Conservation (phyloP, 2,329 filamentous ascomycete genomes). For the Leptographium procerum region DNA sequence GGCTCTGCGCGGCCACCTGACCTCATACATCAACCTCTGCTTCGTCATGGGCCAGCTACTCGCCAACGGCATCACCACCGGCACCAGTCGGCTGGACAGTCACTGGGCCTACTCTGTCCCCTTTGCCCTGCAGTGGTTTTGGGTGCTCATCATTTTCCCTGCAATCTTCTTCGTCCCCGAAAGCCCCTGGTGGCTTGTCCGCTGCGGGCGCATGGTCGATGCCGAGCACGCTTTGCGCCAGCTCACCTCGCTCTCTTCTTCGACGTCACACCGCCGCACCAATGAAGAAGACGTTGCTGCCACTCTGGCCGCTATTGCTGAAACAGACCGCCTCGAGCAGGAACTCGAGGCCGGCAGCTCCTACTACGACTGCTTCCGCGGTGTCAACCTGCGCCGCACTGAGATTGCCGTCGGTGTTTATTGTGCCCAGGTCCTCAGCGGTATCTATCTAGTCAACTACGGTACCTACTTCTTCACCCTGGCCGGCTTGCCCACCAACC, state of each 20-base stretch:
- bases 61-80: slow-evolving; percentile 34
- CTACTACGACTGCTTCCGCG: slow-evolving; percentile 39
- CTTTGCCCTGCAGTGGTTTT: slow-evolving; percentile 39
- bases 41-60: slow-evolving; percentile 52
- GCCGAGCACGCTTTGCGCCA: slow-evolving; percentile 27
- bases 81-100: slow-evolving; percentile 25
- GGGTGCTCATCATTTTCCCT: slow-evolving; percentile 32
- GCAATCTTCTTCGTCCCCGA: slow-evolving; percentile 36
- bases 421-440: slow-evolving; percentile 52
- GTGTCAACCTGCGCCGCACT: slow-evolving; percentile 37
- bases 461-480: slow-evolving; percentile 23
- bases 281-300: slow-evolving; percentile 26
- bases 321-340: slow-evolving; percentile 47
- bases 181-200: slow-evolving; percentile 38
- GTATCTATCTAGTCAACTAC: slow-evolving; percentile 22
- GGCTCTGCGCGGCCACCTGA: slow-evolving; percentile 44
- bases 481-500: slow-evolving; percentile 14
- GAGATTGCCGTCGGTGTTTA: slow-evolving; percentile 50
- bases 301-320: slow-evolving; percentile 42
- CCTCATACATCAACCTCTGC: slow-evolving; percentile 49
- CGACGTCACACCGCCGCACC: too few species aligned
- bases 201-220: slow-evolving; percentile 27
- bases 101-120: slow-evolving; percentile 40
- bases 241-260: slow-evolving; percentile 26
- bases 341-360: slow-evolving; percentile 37